Evolutionary conservation across 257 asterid genomes (phyloP), one percentile per base, ranked within the genome.

Genomic region (Jacaranda copaia): DNA sequence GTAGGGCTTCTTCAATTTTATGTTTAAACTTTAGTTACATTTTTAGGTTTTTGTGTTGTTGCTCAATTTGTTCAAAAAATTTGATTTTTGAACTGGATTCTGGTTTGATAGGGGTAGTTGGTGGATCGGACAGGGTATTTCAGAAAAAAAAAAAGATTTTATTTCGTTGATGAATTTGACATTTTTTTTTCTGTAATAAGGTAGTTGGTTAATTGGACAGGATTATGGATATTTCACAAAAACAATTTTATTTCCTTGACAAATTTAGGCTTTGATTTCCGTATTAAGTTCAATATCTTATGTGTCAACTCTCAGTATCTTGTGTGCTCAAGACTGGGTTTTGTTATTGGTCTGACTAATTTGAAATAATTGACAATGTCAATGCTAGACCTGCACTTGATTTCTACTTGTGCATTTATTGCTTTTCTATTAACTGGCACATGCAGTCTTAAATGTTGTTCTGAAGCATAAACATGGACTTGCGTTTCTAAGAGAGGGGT

Each of bases 351-450:
- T 72, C 39, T 40, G 71, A 53, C 70, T 51, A 2, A 25, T 25
- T 25, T 25, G 32, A 65, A 42, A 16, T 38, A 16, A 63, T 45
- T n/a, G 76, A 36, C 18, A 10, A 56, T 65, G 67, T 40, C 19
- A 66, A 67, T 11, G 52, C 32, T 70, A 48, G 36, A 76, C 60
- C 51, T 20, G 70, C 63, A 62, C 70, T 56, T 16, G 46, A 48
- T 20, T 73, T 51, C 25, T 51, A 9, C 38, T 73, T 48, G 60
- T 49, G 38, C 70, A 18, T 32, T 73, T 19, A 25, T 32, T 72
- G 15, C 35, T 40, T 56, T 63, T 64, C 53, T 46, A 43, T 52
- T 62, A 11, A 51, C 40, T 49, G 12, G 12, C 43, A 51, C 12
- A 20, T 39, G 57, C 57, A 59, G 11, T 70, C 55, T 45, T 35